phyloP scores from a whole-genome alignment of 768 basidiomycete species.

The Hypsizygus marmoreus region DNA sequence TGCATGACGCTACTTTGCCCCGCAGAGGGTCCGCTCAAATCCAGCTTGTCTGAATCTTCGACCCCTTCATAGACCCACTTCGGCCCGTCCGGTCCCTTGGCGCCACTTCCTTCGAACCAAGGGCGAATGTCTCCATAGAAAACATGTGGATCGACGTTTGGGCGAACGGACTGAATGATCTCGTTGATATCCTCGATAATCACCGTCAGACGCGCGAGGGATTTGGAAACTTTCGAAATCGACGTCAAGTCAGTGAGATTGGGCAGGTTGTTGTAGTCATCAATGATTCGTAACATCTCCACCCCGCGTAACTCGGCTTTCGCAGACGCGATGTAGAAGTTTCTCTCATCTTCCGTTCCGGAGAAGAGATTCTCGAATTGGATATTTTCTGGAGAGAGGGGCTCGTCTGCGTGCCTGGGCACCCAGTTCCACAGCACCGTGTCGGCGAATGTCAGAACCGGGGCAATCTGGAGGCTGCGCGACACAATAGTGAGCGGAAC shows the following conservation, averaged over 20 bases:
- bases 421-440: slow-evolving; percentile 95
- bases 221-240: slow-evolving; percentile 67
- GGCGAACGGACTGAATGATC: slow-evolving; percentile 68
- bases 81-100: slow-evolving; percentile 48
- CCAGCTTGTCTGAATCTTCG: slow-evolving; percentile 53
- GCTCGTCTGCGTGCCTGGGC: slow-evolving; percentile 53
- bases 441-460: slow-evolving; percentile 93
- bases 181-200: slow-evolving; percentile 76
- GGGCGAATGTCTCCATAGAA: slow-evolving; percentile 92
- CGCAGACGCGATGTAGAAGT: slow-evolving; percentile 87
- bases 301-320: slow-evolving; percentile 85
- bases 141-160: slow-evolving; percentile 75
- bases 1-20: slow-evolving; percentile 94
- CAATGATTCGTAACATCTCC: slow-evolving; percentile 83
- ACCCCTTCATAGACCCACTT: slow-evolving; percentile 84
- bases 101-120: slow-evolving; percentile 88
- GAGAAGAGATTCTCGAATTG: slow-evolving; percentile 77
- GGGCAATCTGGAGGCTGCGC: slow-evolving; percentile 78
- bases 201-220: slow-evolving; percentile 65
- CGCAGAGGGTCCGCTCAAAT: slow-evolving; percentile 86
- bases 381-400: slow-evolving; percentile 74
- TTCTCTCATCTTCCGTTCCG: slow-evolving; percentile 78
- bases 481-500: slow-evolving; percentile 81
- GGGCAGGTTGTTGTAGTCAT: slow-evolving; percentile 80
- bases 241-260: slow-evolving; percentile 63